phyloP scores from a whole-genome alignment of 2,329 filamentous ascomycete genomes.

The Monilinia vaccinii-corymbosi region DNA sequence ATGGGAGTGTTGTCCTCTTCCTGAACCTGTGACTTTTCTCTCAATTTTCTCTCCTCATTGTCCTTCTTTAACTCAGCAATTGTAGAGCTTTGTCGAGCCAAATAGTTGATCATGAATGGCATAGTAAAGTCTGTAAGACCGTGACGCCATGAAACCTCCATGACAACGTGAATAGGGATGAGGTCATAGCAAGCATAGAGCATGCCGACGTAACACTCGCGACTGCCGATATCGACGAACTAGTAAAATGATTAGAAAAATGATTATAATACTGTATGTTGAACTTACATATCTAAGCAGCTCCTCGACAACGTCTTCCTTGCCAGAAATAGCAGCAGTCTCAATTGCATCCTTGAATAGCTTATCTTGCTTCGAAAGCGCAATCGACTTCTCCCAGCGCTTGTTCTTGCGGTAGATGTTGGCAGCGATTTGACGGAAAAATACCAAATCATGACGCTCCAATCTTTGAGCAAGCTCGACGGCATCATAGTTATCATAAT shows the following conservation, averaged over 20 bases:
- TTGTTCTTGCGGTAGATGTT: conserved; percentile 99
- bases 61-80: conserved; percentile 83
- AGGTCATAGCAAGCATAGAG: conserved; percentile 97
- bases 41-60: conserved; percentile 85
- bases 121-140: conserved; percentile 95
- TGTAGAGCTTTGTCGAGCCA: conserved; percentile 81
- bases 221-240: conserved; percentile 99
- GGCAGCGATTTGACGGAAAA: conserved; percentile 97
- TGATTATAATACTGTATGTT: conserved; percentile 7
- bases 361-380: conserved; percentile 97
- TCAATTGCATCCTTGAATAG: conserved; percentile 99
- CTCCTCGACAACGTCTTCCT: conserved; percentile 89
- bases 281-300: conserved; percentile 88
- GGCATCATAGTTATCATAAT: conserved; percentile 98
- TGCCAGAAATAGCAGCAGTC: conserved; percentile 85
- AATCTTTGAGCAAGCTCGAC: conserved; percentile 84
- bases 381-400: conserved; percentile 98
- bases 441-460: conserved; percentile 96
- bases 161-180: conserved; percentile 81
- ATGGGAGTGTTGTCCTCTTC: conserved; percentile 93
- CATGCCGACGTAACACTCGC: conserved; percentile 99
- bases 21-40: conserved; percentile 64
- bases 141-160: conserved; percentile 96
- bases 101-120: conserved; percentile 99
- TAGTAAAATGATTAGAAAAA: conserved; percentile 34